These are phyloP conservation scores for Cryptococcus wingfieldii DNA, from an alignment of 1,284 basidiomycete species.

Conservation along the genomic window DNA sequence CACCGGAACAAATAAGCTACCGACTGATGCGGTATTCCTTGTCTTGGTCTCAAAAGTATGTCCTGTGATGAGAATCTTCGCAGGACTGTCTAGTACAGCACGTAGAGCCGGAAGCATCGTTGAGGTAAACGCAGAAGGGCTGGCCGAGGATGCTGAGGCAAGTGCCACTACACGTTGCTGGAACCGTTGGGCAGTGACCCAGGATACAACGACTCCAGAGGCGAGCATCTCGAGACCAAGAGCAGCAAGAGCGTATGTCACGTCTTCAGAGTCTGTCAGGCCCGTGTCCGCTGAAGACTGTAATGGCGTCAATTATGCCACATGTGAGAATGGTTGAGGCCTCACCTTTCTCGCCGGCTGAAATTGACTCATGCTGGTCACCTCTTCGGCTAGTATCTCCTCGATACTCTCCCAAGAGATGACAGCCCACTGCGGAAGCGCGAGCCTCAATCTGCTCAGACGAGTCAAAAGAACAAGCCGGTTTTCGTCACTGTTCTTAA, in stretches of 20 bases:
- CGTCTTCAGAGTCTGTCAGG: constrained; percentile 26
- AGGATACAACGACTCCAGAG: constrained; percentile 26
- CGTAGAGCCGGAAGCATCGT: constrained; percentile 34
- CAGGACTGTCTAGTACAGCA: constrained; percentile 30
- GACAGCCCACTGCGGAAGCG: constrained; percentile 33
- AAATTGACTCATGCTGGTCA: constrained; percentile 21
- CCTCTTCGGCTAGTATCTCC: constrained; percentile 30
- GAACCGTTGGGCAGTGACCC: constrained; percentile 31
- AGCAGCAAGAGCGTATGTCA: constrained; percentile 25
- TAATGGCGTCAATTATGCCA: neutral
- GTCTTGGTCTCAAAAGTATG: constrained; percentile 11
- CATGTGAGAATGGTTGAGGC: neutral
- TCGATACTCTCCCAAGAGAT: constrained; percentile 36
- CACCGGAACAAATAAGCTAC: constrained; percentile 34
- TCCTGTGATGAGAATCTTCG: constrained; percentile 15
- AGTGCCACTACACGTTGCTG: constrained; percentile 38
- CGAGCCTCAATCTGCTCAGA: constrained; percentile 18
- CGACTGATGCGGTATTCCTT: constrained; percentile 29
- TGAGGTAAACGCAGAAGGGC: constrained; percentile 17
- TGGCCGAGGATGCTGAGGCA: constrained; percentile 26
- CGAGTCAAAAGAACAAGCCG: constrained; percentile 23
- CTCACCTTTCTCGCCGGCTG: constrained; percentile 19
- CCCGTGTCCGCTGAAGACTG: constrained; percentile 25
- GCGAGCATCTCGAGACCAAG: constrained; percentile 39
- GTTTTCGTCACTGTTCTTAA: constrained; percentile 35